Percentiles rank a stretch among this genome's conserved stretches.
Evolutionary conservation across 2,329 filamentous ascomycete genomes (phyloP).

Genomic region (Rhytidhysteron rufulum): DNA sequence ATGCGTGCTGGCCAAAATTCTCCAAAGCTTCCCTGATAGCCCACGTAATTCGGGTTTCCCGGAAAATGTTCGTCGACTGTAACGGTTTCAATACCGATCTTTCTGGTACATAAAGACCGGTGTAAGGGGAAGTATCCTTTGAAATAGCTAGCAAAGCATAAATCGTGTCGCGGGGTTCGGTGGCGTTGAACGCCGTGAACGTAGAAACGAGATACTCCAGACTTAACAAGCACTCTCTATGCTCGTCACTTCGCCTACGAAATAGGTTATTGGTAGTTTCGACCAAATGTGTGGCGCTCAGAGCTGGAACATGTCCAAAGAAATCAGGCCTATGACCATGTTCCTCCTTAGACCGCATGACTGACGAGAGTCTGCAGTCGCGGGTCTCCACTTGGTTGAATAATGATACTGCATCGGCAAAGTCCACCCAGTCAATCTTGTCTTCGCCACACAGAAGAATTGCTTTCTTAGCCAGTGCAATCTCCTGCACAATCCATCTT

Average conservation of each 20-base stretch:
- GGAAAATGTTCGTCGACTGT: neutral
- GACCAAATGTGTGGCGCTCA: slow-evolving; percentile 36
- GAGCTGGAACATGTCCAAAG: slow-evolving; percentile 33
- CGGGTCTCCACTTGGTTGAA: slow-evolving; percentile 36
- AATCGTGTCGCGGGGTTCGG: slow-evolving; percentile 27
- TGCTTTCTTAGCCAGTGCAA: slow-evolving; percentile 30
- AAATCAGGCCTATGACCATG: slow-evolving; percentile 22
- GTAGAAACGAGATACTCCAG: slow-evolving; percentile 35
- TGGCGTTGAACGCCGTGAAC: slow-evolving; percentile 28
- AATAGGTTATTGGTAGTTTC: slow-evolving; percentile 33
- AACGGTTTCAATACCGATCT: no score
- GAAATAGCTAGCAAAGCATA: slow-evolving; percentile 35
- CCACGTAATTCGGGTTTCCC: slow-evolving; percentile 11
- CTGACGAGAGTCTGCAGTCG: slow-evolving; percentile 34
- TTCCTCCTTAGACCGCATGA: slow-evolving; percentile 28
- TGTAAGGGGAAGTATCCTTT: slow-evolving; percentile 23
- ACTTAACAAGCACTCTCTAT: slow-evolving; percentile 17
- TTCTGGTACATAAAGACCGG: no score
- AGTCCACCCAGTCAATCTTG: slow-evolving; percentile 31
- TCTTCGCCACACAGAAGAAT: slow-evolving; percentile 34
- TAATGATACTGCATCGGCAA: slow-evolving; percentile 35
- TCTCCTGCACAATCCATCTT: slow-evolving; percentile 44
- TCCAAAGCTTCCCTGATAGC: slow-evolving; percentile 5
- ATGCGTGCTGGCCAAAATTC: neutral
- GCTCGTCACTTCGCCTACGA: slow-evolving; percentile 6